Base-by-base conservation (phyloP, 2,329 filamentous ascomycete species). In the Diaporthe sp. region DNA sequence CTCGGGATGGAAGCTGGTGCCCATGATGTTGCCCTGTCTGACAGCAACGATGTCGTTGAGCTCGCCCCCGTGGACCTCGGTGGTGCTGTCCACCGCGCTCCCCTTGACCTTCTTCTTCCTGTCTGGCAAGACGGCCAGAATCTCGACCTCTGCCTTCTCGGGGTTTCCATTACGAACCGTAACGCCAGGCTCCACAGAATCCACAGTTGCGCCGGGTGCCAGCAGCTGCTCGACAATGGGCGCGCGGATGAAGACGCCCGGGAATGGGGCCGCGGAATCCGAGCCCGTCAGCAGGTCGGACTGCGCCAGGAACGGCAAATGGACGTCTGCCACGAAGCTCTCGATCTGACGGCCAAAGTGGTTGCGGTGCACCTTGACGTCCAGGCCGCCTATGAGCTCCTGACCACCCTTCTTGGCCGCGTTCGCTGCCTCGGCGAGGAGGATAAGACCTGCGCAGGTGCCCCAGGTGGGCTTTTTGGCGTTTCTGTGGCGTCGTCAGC, bases 1-100 rank as follows among this genome's bases (percentile, higher is more conserved):
- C 84, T 99, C 97, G 0, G 97, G 97, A 80, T 98, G 97, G 82
- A 98, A 99, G 81, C 96, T 98, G 4, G 94, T 98, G 5, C 95
- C 97, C 80, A 98, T 94, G 0, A 98, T 93, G 84, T 98, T 98
- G 0, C 94, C 95, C 85, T 98, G 96, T 78, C 91, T 90, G 46
- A 98, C 95, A 0, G 96, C 96, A 70, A 98, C 92, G 71, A 98
- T 96, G 79, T 98, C 94, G 2, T 93, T 91, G 3, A 88, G 89
- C 58, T 85, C 85, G 7, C 79, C 79, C 31, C 81, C 80, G 25
- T 80, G 71, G n/a, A 84, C 82, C 72, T 83, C 84, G 15, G 55
- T 46, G 34, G 68, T 65, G 4, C 79, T 81, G 79, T 86, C 80
- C 42, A 85, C 82, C 51, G 85, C 77, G 71, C 85, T 82, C 58